Evolutionary conservation across 352 stramenopile genomes (phyloP).

Genomic region (Pythium scleroteichum): DNA sequence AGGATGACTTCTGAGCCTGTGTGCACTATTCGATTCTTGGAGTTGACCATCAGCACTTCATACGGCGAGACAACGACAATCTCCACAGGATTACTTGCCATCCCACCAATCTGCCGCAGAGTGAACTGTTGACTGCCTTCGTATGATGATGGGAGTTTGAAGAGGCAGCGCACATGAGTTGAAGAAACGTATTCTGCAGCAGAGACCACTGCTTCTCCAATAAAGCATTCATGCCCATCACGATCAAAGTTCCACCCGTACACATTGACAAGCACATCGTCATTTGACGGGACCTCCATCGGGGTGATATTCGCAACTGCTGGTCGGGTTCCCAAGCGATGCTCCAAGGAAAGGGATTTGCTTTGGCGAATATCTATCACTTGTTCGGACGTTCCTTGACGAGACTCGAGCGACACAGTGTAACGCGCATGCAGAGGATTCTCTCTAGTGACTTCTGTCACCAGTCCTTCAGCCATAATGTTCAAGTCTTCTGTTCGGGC

Average conservation of each 20-base stretch:
- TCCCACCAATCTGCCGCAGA: constrained; percentile 7
- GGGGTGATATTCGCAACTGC: constrained; percentile 13
- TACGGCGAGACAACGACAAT: constrained; percentile 16
- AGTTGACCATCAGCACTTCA: not conserved
- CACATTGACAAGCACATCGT: constrained; percentile 8
- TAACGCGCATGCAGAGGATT: constrained; percentile 21
- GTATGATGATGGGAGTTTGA: not conserved
- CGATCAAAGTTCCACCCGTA: constrained; percentile 22
- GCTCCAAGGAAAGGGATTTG: constrained; percentile 1
- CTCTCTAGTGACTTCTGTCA: constrained; percentile 9
- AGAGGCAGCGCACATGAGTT: constrained; percentile 12
- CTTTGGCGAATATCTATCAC: not conserved
- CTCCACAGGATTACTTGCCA: constrained; percentile 10
- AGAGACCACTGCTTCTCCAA: constrained; percentile 5
- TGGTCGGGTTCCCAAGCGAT: constrained; percentile 8
- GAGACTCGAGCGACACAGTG: constrained; percentile 17
- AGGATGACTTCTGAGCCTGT: constrained; percentile 7
- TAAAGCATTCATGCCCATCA: constrained; percentile 11
- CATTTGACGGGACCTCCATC: constrained; percentile 14
- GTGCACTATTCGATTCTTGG: constrained; percentile 7
- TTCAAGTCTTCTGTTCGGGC: constrained; percentile 17
- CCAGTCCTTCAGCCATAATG: constrained; percentile 13
- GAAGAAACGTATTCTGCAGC: constrained; percentile 5
- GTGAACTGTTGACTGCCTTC: constrained; percentile 14
- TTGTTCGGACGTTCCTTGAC: not conserved